Base-by-base conservation (phyloP, 306 rosid genomes). In the Vachellia collinsii region DNA sequence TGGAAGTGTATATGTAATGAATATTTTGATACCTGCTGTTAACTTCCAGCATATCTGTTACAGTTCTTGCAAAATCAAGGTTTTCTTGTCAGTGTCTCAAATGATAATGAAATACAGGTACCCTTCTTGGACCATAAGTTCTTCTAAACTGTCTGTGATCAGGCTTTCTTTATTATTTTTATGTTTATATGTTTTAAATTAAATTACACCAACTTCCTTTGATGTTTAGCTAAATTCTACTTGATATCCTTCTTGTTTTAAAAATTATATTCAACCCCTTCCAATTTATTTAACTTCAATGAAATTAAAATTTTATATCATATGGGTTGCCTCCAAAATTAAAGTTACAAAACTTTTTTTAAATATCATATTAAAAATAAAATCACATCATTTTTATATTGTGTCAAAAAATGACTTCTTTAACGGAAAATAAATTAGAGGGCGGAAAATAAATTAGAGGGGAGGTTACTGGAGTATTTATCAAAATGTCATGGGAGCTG, bases 61-160 rank as follows among this genome's bases (percentile, higher is more conserved):
- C 94, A 92, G 97, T 94, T 94, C 89, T 86, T 94, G 80, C 90
- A 88, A 85, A 92, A 94, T 86, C 97, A 89, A 82, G 97, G 98
- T 84, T 91, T 92, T 86, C 91, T 94, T 77, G 94, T 64, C 64
- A 83, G 97, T 63, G 79, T 94, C 86, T 87, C 97, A 42, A 88
- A 83, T 61, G 91, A 91, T 61, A 92, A 94, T 79, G 90, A 88
- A 84, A 88, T 94, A 85, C 97, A 92, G 98, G 98, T 94, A 86
- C 22, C 70, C 25, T 80, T 67, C 70, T 37, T 59, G 77, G 76
- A 38, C 74, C 76, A 80, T 74, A 74, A 54, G 36, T 46, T 76
- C 72, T 67, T 82, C 17, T 8, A 20, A 71, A 76, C 56, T 62
- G 54, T 79, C 65, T 42, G 39, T 76, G 66, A 75, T 36, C 42